These are phyloP conservation scores for Wickerhamomyces rabaulensis DNA, from an alignment of 805 yeast genomes.

Conservation along the genomic window DNA sequence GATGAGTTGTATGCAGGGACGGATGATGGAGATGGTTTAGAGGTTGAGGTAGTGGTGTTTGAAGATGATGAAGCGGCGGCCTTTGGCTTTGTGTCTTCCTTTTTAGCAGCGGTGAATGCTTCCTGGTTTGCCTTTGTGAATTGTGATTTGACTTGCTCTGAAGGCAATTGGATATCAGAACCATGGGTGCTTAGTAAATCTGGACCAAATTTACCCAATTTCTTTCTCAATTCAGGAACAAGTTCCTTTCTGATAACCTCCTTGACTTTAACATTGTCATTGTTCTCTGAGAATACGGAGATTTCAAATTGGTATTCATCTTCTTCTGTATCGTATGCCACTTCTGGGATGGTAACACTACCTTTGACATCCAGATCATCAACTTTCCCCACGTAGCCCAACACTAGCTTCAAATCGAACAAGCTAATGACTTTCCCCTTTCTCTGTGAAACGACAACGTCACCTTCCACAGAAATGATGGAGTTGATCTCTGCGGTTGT, in stretches of 20 bases:
- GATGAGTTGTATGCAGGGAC: constrained; percentile 76
- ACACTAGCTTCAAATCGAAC: constrained; percentile 70
- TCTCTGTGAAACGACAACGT: constrained; percentile 94
- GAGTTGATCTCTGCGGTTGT: constrained; percentile 29
- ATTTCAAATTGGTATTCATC: constrained; percentile 86
- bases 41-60: constrained; percentile 8
- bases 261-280: constrained; percentile 51
- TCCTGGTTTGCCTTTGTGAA: constrained; percentile 48
- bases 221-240: constrained; percentile 63
- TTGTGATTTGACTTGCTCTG: constrained; percentile 53
- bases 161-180: constrained; percentile 80
- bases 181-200: constrained; percentile 76
- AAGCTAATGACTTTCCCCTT: constrained; percentile 93
- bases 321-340: constrained; percentile 84
- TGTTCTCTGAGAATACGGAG: constrained; percentile 49
- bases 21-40: constrained; percentile 14
- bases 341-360: constrained; percentile 78
- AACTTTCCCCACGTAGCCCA: constrained; percentile 50
- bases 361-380: constrained; percentile 50
- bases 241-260: constrained; percentile 42
- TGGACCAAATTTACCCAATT: constrained; percentile 62
- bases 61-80: constrained; percentile 3
- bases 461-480: constrained; percentile 69
- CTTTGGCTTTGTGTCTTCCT: background rate
- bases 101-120: constrained; percentile 7